These are phyloP conservation scores for Stephania japonica DNA, from an alignment of 164 flowering plant species.

Conservation along the genomic window DNA sequence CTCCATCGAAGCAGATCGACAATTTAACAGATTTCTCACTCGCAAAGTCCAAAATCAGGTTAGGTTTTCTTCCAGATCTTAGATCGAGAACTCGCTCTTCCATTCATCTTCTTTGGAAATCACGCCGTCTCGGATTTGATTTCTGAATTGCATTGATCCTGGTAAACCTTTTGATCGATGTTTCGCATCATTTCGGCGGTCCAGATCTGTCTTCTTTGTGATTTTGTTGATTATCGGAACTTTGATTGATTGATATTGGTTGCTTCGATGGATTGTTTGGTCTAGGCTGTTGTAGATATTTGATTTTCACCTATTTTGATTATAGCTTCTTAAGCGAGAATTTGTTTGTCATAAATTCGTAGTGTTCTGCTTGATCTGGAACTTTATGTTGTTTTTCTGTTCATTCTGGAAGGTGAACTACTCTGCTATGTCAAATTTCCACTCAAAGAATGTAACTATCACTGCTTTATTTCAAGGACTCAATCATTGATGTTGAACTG, in stretches of 20 bases:
- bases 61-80: neutral
- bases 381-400: neutral
- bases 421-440: neutral
- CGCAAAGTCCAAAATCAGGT: neutral
- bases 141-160: neutral
- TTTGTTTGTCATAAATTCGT: neutral
- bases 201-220: neutral
- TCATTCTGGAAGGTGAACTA: neutral
- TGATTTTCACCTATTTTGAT: neutral
- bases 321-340: neutral
- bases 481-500: neutral
- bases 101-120: neutral
- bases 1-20: neutral
- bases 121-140: neutral
- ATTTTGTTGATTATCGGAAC: neutral
- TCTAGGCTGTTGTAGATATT: neutral
- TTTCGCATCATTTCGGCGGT: neutral
- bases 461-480: neutral
- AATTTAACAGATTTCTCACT: neutral
- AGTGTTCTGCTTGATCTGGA: neutral
- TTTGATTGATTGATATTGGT: neutral
- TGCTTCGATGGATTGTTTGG: neutral
- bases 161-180: neutral
- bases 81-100: neutral
- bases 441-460: neutral